phyloP scores from a whole-genome alignment of 2,329 filamentous ascomycete genomes.

The Colletotrichum spinosum region DNA sequence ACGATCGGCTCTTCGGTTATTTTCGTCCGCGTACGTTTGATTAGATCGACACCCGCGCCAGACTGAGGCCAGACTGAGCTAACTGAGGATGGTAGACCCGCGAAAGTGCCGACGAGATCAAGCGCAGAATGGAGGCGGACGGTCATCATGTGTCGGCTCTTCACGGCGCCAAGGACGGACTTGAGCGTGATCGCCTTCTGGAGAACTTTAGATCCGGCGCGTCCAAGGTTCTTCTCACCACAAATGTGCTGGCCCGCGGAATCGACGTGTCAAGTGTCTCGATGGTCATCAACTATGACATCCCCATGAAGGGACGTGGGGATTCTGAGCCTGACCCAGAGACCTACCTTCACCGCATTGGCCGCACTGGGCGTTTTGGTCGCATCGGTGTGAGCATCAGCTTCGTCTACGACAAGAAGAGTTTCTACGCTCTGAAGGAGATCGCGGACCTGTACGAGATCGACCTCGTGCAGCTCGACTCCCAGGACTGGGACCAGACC shows the following conservation, averaged over 20 bases:
- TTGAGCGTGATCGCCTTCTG: conserved; percentile 84
- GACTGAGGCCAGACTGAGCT: background rate
- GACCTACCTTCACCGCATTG: conserved; percentile 98
- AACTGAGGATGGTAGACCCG: conserved; percentile 70
- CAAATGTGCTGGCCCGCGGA: conserved; percentile 94
- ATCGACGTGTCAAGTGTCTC: conserved; percentile 93
- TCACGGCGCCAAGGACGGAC: conserved; percentile 88
- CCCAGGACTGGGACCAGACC: conserved; percentile 90
- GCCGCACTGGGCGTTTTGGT: conserved; percentile 95
- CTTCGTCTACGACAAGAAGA: conserved; percentile 88
- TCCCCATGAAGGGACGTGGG: conserved; percentile 79
- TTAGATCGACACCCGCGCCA: background rate
- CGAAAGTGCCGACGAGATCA: conserved; percentile 86
- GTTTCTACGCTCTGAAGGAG: conserved; percentile 81
- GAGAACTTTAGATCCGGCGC: conserved; percentile 87
- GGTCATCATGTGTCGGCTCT: conserved; percentile 93
- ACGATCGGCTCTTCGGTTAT: conserved; percentile 98
- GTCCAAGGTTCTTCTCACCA: conserved; percentile 97
- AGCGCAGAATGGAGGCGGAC: conserved; percentile 85
- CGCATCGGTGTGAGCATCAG: conserved; percentile 96
- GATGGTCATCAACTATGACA: conserved; percentile 98
- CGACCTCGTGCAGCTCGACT: conserved; percentile 83
- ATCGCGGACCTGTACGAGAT: conserved; percentile 87
- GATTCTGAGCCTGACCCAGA: conserved; percentile 90
- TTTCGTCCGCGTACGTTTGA: conserved; percentile 82